Evolutionary conservation across 176 grass and related monocot species (phyloP).

Genomic region (Carex myosuroides): DNA sequence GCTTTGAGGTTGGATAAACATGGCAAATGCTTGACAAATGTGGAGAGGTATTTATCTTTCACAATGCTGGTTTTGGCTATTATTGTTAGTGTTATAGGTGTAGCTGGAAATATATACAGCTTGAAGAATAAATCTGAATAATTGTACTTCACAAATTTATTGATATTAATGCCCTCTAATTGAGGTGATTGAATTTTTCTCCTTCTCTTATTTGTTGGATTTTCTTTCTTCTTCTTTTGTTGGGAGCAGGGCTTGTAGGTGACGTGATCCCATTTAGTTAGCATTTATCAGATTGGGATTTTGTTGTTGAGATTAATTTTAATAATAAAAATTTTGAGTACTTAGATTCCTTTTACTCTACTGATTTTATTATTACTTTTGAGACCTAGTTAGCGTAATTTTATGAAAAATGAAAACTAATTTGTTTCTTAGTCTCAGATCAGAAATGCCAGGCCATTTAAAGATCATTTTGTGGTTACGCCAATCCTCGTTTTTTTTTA

Average conservation of each 20-base stretch:
- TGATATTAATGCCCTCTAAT: background rate
- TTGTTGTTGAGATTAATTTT: conserved; percentile 1
- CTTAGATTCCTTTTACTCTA: background rate
- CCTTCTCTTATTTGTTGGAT: background rate
- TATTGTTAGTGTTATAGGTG: conserved; percentile 55
- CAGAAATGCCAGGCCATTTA: background rate
- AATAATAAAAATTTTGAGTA: background rate
- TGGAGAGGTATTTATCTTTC: conserved; percentile 48
- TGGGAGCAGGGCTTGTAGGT: background rate
- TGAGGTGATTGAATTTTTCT: conserved; percentile 14
- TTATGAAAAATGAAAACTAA: background rate
- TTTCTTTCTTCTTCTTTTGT: no score
- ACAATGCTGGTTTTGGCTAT: conserved; percentile 61
- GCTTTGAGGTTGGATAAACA: conserved; percentile 72
- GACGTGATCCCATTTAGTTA: background rate
- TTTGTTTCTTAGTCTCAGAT: background rate
- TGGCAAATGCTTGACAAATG: conserved; percentile 38
- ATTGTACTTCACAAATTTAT: background rate
- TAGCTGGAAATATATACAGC: conserved; percentile 76
- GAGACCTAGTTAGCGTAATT: background rate
- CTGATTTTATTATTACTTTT: background rate
- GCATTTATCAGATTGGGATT: background rate
- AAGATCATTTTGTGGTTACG: background rate
- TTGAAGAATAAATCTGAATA: conserved; percentile 58
- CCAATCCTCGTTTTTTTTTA: background rate